Percentiles rank a stretch among this genome's conserved stretches.
These are phyloP conservation scores for Theileria annulata DNA, from an alignment of 169 alveolate genomes.

Conservation along the genomic window DNA sequence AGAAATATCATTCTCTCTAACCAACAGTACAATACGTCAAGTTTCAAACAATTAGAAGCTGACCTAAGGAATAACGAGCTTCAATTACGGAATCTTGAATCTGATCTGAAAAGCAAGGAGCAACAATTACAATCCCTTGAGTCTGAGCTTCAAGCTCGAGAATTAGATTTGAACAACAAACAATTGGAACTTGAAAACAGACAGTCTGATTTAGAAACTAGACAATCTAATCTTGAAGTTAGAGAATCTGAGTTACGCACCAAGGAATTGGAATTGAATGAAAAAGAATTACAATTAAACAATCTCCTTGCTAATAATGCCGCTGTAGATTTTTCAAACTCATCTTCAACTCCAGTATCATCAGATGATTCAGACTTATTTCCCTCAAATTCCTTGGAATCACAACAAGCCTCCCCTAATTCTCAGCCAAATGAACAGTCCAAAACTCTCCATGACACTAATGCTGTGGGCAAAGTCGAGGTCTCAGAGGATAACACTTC, in stretches of 20 bases:
- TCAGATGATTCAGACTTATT: background rate
- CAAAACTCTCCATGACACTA: background rate
- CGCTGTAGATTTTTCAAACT: background rate
- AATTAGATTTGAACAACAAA: background rate
- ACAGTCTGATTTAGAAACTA: background rate
- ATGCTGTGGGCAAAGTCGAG: background rate
- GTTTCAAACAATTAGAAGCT: background rate
- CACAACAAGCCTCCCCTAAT: background rate
- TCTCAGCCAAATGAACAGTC: background rate
- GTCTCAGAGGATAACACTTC: background rate
- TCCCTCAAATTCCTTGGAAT: background rate
- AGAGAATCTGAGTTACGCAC: background rate
- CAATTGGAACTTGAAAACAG: background rate
- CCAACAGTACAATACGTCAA: background rate
- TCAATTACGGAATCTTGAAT: background rate
- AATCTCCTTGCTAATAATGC: background rate
- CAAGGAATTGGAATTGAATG: background rate
- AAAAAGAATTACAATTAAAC: background rate
- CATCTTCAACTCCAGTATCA: background rate
- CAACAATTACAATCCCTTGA: background rate
- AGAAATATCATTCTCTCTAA: background rate
- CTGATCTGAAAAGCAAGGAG: background rate
- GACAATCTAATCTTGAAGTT: background rate
- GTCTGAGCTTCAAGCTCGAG: background rate
- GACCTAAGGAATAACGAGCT: background rate